Conservation (phyloP, 108 stramenopile genomes). For the Skeletonema potamos region DNA sequence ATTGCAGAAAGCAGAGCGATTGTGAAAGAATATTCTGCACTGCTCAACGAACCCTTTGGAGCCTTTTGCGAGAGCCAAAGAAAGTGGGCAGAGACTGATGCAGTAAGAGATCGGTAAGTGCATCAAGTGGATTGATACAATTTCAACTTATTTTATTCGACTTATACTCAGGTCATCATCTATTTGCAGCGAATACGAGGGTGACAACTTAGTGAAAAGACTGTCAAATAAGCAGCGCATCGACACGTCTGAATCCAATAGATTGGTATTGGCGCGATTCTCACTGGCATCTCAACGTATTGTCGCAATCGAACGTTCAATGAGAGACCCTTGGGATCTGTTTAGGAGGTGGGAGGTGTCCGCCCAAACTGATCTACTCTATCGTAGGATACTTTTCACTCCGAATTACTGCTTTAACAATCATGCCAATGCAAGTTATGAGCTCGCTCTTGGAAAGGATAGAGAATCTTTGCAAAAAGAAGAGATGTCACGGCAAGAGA, state of each 20-base stretch:
- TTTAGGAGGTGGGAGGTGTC: conserved; percentile 63
- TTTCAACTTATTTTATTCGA: neutral
- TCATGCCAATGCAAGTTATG: conserved; percentile 74
- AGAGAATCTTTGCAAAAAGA: conserved; percentile 60
- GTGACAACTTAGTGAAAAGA: conserved; percentile 57
- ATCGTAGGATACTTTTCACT: conserved; percentile 61
- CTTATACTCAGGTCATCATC: neutral
- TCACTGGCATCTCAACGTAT: conserved; percentile 49
- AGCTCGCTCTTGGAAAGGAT: conserved; percentile 62
- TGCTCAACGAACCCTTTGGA: conserved; percentile 66
- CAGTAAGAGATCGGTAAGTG: conserved; percentile 67
- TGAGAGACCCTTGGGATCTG: conserved; percentile 49
- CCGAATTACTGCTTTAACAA: conserved; percentile 60
- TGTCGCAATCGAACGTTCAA: conserved; percentile 40
- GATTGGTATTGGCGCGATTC: conserved; percentile 12
- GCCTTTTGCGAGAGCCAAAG: conserved; percentile 72
- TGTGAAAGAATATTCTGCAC: conserved; percentile 54
- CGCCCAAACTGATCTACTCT: conserved; percentile 58
- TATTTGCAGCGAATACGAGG: conserved; percentile 27
- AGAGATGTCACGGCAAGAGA: conserved; percentile 38
- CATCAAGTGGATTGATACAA: conserved; percentile 27
- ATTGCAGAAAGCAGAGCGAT: conserved; percentile 51
- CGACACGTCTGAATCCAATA: conserved; percentile 43
- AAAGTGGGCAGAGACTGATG: conserved; percentile 82
- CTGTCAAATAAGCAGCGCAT: conserved; percentile 44